Percentiles rank a stretch among this genome's conserved stretches.
Conservation (phyloP, 1,284 basidiomycete species). For the Rhodotorula sp. region DNA sequence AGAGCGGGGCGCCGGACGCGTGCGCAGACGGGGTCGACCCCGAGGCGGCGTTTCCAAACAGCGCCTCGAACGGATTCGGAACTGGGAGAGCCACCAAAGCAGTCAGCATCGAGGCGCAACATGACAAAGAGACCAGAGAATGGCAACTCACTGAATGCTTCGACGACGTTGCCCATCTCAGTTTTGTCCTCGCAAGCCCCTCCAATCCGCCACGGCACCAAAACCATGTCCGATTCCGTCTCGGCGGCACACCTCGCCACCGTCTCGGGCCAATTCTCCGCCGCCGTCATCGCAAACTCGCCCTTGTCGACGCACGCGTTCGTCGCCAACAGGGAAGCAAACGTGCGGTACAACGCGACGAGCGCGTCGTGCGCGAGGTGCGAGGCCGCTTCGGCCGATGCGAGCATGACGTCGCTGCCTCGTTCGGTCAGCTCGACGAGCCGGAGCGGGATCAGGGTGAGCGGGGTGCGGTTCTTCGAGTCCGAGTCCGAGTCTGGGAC, state of each 20-base stretch:
- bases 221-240: slow-evolving; percentile 4
- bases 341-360: slow-evolving; percentile 75
- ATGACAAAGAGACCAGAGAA: no score
- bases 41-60: slow-evolving; percentile 52
- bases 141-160: slow-evolving; percentile 14
- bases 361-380: slow-evolving; percentile 73
- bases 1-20: slow-evolving; percentile 5
- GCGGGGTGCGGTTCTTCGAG: background rate
- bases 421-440: slow-evolving; percentile 83
- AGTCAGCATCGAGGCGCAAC: slow-evolving; percentile 30
- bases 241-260: slow-evolving; percentile 50
- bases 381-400: slow-evolving; percentile 65
- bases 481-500: background rate
- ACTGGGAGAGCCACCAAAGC: slow-evolving; percentile 20
- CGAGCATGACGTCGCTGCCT: slow-evolving; percentile 78
- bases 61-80: slow-evolving; percentile 60
- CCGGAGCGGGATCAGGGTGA: slow-evolving; percentile 57
- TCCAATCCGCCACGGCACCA: slow-evolving; percentile 20
- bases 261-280: slow-evolving; percentile 67
- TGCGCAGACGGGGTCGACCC: slow-evolving; percentile 61
- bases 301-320: slow-evolving; percentile 60
- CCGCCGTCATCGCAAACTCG: slow-evolving; percentile 32
- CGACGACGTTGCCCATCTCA: slow-evolving; percentile 10
- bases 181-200: slow-evolving; percentile 54
- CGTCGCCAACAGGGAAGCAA: slow-evolving; percentile 70